Evolutionary conservation across 345 rosid genomes (phyloP).

Genomic region (Toxicodendron radicans): DNA sequence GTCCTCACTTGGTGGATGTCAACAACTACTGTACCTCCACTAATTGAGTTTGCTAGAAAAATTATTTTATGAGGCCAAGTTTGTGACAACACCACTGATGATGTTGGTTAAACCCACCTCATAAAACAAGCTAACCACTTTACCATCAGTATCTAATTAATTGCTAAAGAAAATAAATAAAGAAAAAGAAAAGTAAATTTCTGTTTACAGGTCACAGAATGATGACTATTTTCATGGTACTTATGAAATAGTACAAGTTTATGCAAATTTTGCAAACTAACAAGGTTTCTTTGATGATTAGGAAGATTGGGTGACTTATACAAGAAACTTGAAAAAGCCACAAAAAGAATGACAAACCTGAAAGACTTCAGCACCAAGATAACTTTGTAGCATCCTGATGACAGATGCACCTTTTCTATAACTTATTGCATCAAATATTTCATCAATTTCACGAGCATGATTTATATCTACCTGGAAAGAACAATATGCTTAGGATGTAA

Average conservation of each 20-base stretch:
- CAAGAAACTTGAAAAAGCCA: neutral
- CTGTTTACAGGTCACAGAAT: neutral
- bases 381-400: constrained; percentile 94
- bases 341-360: constrained; percentile 56
- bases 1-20: neutral
- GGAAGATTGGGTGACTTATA: too few species aligned
- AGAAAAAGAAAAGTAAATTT: neutral
- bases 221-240: neutral
- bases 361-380: constrained; percentile 87
- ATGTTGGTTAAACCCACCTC: neutral
- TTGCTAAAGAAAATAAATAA: neutral
- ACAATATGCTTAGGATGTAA: constrained; percentile 7
- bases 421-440: constrained; percentile 95
- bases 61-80: neutral
- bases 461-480: constrained; percentile 78
- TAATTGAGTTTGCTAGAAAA: neutral
- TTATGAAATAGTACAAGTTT: neutral
- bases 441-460: constrained; percentile 88
- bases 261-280: neutral
- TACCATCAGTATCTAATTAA: neutral
- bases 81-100: neutral
- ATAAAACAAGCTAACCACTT: neutral
- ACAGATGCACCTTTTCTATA: constrained; percentile 94
- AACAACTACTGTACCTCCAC: neutral
- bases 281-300: neutral